Percentiles rank a stretch among this genome's conserved stretches.
phyloP scores from a whole-genome alignment of 345 rosid genomes.

The Crucihimalaya himalaica region DNA sequence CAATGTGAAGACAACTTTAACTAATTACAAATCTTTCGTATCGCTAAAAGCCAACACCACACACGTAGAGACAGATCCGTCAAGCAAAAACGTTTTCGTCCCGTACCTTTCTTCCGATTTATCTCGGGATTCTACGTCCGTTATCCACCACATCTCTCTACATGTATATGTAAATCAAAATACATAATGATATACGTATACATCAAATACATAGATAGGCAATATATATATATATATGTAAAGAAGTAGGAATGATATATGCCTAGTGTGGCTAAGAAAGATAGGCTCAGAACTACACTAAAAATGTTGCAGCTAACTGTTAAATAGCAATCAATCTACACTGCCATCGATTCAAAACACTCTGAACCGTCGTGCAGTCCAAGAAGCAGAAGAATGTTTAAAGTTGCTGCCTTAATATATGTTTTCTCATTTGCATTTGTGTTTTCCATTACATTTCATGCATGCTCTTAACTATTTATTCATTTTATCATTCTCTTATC shows the following conservation, averaged over 20 bases:
- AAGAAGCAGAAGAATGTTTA: constrained; percentile 41
- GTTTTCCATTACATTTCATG: background rate
- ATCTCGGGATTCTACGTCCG: constrained; percentile 46
- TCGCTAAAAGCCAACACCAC: constrained; percentile 35
- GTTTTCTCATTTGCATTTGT: constrained; percentile 19
- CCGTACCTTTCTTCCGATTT: constrained; percentile 42
- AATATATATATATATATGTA: background rate
- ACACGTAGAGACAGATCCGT: constrained; percentile 36
- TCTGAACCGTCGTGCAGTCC: constrained; percentile 38
- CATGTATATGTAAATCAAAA: background rate
- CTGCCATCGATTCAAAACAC: constrained; percentile 33
- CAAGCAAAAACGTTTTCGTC: constrained; percentile 39
- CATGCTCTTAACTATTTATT: constrained; percentile 8
- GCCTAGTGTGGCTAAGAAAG: constrained; percentile 28
- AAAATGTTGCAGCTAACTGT: constrained; percentile 41
- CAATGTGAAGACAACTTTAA: constrained; percentile 35
- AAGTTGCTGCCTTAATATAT: constrained; percentile 29
- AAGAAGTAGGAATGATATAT: constrained; percentile 31
- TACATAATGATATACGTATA: constrained; percentile 20
- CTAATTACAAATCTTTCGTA: constrained; percentile 31
- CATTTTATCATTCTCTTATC: background rate
- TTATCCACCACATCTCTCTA: constrained; percentile 23
- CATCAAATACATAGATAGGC: background rate
- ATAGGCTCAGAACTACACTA: constrained; percentile 47
- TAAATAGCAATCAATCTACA: constrained; percentile 38